phyloP scores from a whole-genome alignment of 805 yeast genomes.

The Candida krabiensis region DNA sequence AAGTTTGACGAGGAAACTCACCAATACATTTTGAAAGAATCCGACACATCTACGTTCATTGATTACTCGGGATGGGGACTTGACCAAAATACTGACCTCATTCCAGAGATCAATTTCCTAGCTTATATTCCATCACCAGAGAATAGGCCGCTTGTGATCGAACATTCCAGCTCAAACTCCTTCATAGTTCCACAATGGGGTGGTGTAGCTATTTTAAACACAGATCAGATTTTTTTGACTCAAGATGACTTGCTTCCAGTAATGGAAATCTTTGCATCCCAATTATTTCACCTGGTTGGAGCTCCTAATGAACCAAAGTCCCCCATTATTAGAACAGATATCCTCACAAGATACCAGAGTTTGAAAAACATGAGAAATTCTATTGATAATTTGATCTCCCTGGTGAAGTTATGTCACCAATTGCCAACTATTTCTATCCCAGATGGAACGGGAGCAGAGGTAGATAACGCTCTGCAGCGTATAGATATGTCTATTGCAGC shows the following conservation, averaged over 20 bases:
- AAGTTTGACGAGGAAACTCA: constrained; percentile 29
- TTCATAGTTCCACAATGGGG: constrained; percentile 91
- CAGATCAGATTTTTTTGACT: constrained; percentile 32
- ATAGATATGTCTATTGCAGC: constrained; percentile 39
- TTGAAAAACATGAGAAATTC: constrained; percentile 60
- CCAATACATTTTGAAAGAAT: constrained; percentile 37
- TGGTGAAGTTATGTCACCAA: constrained; percentile 64
- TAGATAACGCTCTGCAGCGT: constrained; percentile 46
- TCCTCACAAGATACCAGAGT: constrained; percentile 59
- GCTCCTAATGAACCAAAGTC: constrained; percentile 58
- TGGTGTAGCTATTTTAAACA: constrained; percentile 60
- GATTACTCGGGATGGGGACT: constrained; percentile 86
- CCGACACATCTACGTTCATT: constrained; percentile 70
- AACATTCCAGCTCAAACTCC: constrained; percentile 48
- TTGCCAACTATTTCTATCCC: constrained; percentile 86
- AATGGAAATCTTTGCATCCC: constrained; percentile 71
- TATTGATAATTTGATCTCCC: constrained; percentile 68
- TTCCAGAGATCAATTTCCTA: constrained; percentile 70
- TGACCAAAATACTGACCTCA: constrained; percentile 45
- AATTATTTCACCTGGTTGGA: constrained; percentile 72
- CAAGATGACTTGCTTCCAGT: constrained; percentile 51
- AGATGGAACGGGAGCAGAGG: constrained; percentile 59
- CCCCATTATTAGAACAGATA: constrained; percentile 63
- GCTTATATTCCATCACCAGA: constrained; percentile 59
- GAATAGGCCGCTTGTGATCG: constrained; percentile 49